Evolutionary conservation across 768 basidiomycete species (phyloP).

Genomic region (Lyophyllum semitale): DNA sequence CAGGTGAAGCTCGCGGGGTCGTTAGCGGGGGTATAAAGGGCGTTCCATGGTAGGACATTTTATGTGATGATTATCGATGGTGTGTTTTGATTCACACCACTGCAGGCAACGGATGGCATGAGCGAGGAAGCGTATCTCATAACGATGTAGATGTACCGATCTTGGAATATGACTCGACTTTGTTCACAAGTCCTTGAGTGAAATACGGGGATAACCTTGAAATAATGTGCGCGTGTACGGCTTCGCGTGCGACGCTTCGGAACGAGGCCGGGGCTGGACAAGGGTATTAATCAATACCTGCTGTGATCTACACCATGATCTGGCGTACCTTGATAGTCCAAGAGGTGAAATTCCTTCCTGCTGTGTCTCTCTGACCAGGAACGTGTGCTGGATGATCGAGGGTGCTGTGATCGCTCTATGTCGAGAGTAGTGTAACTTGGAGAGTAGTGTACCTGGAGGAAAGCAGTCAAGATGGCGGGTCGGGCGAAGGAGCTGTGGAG

Average conservation of each 20-base stretch:
- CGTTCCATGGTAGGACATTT: constrained; percentile 20
- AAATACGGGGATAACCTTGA: neutral
- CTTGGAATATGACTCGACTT: constrained; percentile 12
- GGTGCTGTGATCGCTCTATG: neutral
- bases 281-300: neutral
- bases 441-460: no score
- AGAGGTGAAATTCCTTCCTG: neutral
- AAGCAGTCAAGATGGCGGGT: neutral
- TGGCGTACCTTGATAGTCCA: neutral
- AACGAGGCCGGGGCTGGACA: neutral
- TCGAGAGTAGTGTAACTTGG: no score
- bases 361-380: no score
- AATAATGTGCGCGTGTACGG: neutral
- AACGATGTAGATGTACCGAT: constrained; percentile 8
- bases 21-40: constrained; percentile 39
- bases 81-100: constrained; percentile 4
- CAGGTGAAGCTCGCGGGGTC: constrained; percentile 31
- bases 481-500: neutral
- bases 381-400: neutral
- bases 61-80: constrained; percentile 2
- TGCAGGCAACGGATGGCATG: neutral
- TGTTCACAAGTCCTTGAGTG: neutral
- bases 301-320: neutral
- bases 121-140: neutral
- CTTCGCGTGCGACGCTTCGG: neutral